Evolutionary conservation across 805 yeast genomes (phyloP).

Genomic region (Candida sithepensis): DNA sequence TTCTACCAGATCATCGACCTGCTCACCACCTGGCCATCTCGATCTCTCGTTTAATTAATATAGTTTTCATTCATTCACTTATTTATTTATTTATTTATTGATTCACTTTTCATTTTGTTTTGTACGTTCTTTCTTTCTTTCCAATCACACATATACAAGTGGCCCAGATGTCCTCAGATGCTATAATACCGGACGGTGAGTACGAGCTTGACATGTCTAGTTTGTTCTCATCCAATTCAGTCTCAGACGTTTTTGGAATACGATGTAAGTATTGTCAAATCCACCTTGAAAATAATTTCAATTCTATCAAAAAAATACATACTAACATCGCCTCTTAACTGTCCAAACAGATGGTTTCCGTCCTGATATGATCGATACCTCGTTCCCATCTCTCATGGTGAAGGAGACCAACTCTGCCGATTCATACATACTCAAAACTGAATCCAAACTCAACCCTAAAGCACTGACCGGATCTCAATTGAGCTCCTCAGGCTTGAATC

Average conservation of each 20-base stretch:
- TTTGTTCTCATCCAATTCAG: conserved; percentile 15
- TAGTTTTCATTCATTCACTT: neutral
- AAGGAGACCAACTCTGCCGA: conserved; percentile 14
- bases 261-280: conserved; percentile 30
- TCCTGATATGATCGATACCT: conserved; percentile 31
- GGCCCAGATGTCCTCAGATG: conserved; percentile 2
- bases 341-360: conserved; percentile 32
- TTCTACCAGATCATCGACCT: too few relatives aligned
- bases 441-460: conserved; percentile 21
- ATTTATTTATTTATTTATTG: neutral
- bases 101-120: too few relatives aligned
- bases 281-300: neutral
- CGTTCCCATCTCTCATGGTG: conserved; percentile 21
- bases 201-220: conserved; percentile 32
- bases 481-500: conserved; percentile 8
- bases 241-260: conserved; percentile 28
- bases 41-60: neutral
- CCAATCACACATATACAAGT: neutral
- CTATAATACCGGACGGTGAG: conserved; percentile 33
- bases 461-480: conserved; percentile 12
- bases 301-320: neutral
- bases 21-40: too few relatives aligned
- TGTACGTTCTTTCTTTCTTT: neutral
- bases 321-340: too few relatives aligned
- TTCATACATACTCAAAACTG: conserved; percentile 23